A percentile compares a stretch with the other conserved stretches of the same genome.
Evolutionary conservation across 768 basidiomycete species (phyloP).

Genomic region (Leccinum truebloodii): DNA sequence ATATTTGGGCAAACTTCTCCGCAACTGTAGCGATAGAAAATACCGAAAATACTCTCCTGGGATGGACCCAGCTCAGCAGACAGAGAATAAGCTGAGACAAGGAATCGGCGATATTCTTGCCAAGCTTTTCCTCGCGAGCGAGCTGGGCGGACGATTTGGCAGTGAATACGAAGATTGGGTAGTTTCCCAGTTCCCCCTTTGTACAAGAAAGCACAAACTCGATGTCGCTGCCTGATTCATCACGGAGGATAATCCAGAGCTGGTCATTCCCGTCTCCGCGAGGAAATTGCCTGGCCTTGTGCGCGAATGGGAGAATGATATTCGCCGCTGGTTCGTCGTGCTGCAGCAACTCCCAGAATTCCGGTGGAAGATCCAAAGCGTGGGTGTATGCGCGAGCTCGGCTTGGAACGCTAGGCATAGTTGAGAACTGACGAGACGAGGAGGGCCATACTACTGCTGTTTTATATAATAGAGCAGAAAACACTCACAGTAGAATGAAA

Average conservation of each 20-base stretch:
- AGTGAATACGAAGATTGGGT: constrained; percentile 68
- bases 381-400: constrained; percentile 6
- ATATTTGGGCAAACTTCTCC: constrained; percentile 45
- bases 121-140: constrained; percentile 11
- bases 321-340: constrained; percentile 39
- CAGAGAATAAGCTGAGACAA: constrained; percentile 43
- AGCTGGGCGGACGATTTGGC: constrained; percentile 44
- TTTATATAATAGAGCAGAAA: constrained; percentile 12
- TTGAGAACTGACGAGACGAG: constrained; percentile 21
- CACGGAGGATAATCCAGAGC: constrained; percentile 35
- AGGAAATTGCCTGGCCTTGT: constrained; percentile 22
- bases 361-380: constrained; percentile 18
- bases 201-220: constrained; percentile 61
- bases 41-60: constrained; percentile 59
- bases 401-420: constrained; percentile 19
- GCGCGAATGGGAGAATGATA: constrained; percentile 42
- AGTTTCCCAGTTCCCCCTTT: constrained; percentile 51
- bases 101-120: constrained; percentile 37
- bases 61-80: constrained; percentile 38
- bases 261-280: constrained; percentile 11
- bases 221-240: constrained; percentile 12
- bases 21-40: constrained; percentile 57
- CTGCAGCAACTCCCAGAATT: constrained; percentile 34
- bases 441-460: not conserved
- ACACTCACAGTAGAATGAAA: not conserved